Conservation (phyloP, 2,329 filamentous ascomycete genomes). For the Hymenotorrendiella dingleyae region DNA sequence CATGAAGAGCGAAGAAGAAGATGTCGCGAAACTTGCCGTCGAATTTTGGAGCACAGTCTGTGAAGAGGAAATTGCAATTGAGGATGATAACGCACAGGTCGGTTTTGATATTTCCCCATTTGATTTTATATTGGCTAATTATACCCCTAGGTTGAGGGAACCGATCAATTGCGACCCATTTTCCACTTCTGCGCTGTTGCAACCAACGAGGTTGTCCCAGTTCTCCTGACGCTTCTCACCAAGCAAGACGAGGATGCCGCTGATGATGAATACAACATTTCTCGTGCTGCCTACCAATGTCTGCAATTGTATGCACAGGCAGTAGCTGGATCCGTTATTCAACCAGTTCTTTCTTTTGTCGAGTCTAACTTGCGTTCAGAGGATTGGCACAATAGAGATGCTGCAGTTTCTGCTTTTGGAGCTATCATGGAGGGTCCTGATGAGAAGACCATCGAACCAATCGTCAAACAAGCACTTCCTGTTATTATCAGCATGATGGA, state of each 20-base stretch:
- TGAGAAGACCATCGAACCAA: conserved; percentile 82
- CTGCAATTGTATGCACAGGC: conserved; percentile 92
- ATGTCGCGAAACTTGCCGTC: conserved; percentile 94
- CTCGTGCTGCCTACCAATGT: conserved; percentile 92
- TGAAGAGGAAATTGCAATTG: conserved; percentile 95
- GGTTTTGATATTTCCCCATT: conserved; percentile 14
- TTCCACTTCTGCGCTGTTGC: conserved; percentile 95
- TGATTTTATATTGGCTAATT: background rate
- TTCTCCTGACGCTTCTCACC: conserved; percentile 79
- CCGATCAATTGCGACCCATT: conserved; percentile 69
- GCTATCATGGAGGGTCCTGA: conserved; percentile 99
- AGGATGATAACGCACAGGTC: conserved; percentile 88
- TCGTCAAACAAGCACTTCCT: conserved; percentile 91
- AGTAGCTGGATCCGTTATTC: conserved; percentile 77
- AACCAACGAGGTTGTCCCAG: conserved; percentile 88
- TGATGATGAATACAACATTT: conserved; percentile 96
- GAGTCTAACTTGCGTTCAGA: conserved; percentile 84
- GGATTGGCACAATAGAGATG: conserved; percentile 93
- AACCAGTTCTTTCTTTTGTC: conserved; percentile 83
- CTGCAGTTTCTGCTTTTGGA: conserved; percentile 92
- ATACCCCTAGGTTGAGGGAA: conserved; percentile 21
- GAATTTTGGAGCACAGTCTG: conserved; percentile 99
- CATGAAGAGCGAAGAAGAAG: conserved; percentile 97
- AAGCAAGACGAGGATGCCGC: conserved; percentile 97
- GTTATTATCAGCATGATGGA: conserved; percentile 90